Percentiles rank a stretch among this genome's conserved stretches.
These are phyloP conservation scores for Tricholoma saponaceum DNA, from an alignment of 768 basidiomycete species.

Conservation along the genomic window DNA sequence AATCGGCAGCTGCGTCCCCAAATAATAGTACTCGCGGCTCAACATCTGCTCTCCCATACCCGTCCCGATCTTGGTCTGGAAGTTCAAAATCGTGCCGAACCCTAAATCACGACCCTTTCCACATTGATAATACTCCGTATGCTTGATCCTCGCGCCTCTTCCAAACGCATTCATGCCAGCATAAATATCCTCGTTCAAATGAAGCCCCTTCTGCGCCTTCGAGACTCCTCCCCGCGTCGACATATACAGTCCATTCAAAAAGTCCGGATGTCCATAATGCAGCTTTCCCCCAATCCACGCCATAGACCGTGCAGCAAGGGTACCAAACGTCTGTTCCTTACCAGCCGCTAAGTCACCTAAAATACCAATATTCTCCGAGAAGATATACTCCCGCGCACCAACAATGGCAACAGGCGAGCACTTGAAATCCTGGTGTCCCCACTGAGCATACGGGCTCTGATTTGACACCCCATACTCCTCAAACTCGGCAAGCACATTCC, in stretches of 20 bases:
- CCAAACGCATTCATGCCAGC: slow-evolving; percentile 99
- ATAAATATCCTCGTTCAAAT: slow-evolving; percentile 99
- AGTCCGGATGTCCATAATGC: slow-evolving; percentile 99
- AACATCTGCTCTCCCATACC: slow-evolving; percentile 99
- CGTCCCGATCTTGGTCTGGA: slow-evolving; percentile 99
- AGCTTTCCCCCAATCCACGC: slow-evolving; percentile 98
- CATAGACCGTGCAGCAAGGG: slow-evolving; percentile 90
- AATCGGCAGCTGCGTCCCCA: slow-evolving; percentile 96
- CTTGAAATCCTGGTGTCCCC: slow-evolving; percentile 85
- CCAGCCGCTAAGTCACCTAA: slow-evolving; percentile 97
- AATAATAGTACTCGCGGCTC: slow-evolving; percentile 97
- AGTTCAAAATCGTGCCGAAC: slow-evolving; percentile 98
- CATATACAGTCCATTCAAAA: slow-evolving; percentile 97
- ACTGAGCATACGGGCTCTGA: slow-evolving; percentile 90
- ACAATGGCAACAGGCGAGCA: slow-evolving; percentile 92
- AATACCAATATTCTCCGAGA: slow-evolving; percentile 99
- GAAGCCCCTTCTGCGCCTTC: slow-evolving; percentile 99
- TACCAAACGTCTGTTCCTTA: slow-evolving; percentile 99
- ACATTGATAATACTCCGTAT: slow-evolving; percentile 99
- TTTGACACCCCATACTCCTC: slow-evolving; percentile 85
- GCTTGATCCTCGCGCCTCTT: slow-evolving; percentile 96
- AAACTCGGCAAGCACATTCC: slow-evolving; percentile 96
- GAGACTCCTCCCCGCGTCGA: slow-evolving; percentile 97
- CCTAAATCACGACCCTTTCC: slow-evolving; percentile 98
- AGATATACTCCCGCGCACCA: slow-evolving; percentile 98